Percentiles rank a stretch among this genome's conserved stretches.
Evolutionary conservation across 495 filamentous ascomycete species (phyloP).

Genomic region (Stereocaulon alpinum): DNA sequence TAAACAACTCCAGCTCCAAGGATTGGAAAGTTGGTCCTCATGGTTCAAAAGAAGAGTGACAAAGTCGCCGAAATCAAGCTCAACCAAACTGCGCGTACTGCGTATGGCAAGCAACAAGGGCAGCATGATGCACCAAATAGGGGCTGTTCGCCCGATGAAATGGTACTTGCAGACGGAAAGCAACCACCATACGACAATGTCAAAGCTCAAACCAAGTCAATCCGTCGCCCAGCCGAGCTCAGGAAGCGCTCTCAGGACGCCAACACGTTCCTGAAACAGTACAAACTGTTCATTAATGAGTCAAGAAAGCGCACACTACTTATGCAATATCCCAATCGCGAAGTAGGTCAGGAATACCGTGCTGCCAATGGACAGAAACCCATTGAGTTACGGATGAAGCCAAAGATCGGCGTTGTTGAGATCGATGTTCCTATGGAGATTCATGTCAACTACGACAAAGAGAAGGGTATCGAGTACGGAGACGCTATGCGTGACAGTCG

Average conservation of each 20-base stretch:
- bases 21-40: background rate
- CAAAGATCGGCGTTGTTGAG: slow-evolving; percentile 58
- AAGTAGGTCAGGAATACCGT: slow-evolving; percentile 44
- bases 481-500: slow-evolving; percentile 50
- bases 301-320: slow-evolving; percentile 26
- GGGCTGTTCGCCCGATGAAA: too few relatives aligned
- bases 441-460: slow-evolving; percentile 49
- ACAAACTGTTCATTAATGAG: slow-evolving; percentile 16
- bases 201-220: background rate
- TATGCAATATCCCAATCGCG: slow-evolving; percentile 59
- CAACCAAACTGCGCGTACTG: background rate
- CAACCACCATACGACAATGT: background rate
- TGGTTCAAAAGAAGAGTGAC: background rate
- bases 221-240: too few relatives aligned
- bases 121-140: background rate
- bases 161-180: too few relatives aligned
- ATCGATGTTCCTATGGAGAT: slow-evolving; percentile 61
- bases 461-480: slow-evolving; percentile 55
- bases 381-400: slow-evolving; percentile 54
- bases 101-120: background rate
- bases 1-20: too few relatives aligned
- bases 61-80: background rate
- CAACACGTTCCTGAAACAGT: slow-evolving; percentile 10
- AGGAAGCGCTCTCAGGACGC: background rate
- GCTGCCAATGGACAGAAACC: slow-evolving; percentile 44